A percentile compares a stretch with the other conserved stretches of the same genome.
Conservation (phyloP, 257 asterid genomes). For the Ocimum tenuiflorum region DNA sequence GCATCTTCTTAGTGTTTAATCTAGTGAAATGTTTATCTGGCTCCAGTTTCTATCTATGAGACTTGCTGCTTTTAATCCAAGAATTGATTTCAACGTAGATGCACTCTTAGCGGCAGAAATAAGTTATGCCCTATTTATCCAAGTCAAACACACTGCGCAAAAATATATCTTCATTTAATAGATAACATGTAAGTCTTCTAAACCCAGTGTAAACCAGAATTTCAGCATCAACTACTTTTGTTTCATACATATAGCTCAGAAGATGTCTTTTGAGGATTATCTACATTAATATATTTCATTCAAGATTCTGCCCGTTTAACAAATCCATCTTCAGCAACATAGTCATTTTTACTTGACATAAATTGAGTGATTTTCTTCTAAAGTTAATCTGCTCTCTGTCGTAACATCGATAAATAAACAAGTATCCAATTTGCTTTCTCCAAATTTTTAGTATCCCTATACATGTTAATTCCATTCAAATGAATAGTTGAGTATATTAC, state of each 20-base stretch:
- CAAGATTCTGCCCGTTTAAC: neutral
- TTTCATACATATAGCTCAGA: neutral
- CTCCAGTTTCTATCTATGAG: constrained; percentile 78
- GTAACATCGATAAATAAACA: neutral
- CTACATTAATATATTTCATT: neutral
- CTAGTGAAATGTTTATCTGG: constrained; percentile 22
- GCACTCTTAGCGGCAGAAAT: constrained; percentile 55
- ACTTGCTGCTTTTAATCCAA: constrained; percentile 80
- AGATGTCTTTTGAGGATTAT: neutral
- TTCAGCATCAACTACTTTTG: neutral
- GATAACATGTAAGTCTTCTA: neutral
- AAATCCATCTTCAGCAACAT: neutral
- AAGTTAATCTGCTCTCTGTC: neutral
- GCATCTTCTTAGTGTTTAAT: neutral
- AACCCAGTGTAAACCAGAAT: neutral
- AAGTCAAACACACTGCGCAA: neutral
- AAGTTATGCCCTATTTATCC: neutral
- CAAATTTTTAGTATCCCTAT: neutral
- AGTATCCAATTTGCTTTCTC: neutral
- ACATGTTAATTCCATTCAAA: neutral
- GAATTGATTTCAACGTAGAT: constrained; percentile 65
- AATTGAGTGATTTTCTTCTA: neutral
- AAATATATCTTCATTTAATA: neutral
- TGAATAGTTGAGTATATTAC: neutral
- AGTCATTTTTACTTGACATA: neutral